Percentiles rank a stretch among this genome's conserved stretches.
Conservation (phyloP, 352 stramenopile genomes). For the Globisporangium lucens region DNA sequence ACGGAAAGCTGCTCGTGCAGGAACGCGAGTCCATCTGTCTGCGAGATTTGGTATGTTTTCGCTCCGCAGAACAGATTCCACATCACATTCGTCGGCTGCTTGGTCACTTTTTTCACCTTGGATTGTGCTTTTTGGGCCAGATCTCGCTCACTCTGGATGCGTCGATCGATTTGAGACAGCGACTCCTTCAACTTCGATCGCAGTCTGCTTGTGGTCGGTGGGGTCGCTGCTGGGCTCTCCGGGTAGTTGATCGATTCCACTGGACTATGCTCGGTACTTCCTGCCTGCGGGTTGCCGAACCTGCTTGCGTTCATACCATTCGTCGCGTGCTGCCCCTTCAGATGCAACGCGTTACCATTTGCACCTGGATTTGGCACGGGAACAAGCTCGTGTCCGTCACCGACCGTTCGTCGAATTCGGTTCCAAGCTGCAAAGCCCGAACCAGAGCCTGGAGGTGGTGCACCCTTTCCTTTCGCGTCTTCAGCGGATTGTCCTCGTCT, state of each 20-base stretch:
- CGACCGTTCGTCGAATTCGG: constrained; percentile 31
- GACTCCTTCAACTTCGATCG: constrained; percentile 63
- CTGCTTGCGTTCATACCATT: constrained; percentile 17
- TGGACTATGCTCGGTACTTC: constrained; percentile 26
- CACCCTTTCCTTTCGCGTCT: neutral
- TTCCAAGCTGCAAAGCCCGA: constrained; percentile 50
- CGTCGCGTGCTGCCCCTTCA: constrained; percentile 4
- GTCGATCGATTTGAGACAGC: constrained; percentile 50
- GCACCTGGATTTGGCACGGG: constrained; percentile 24
- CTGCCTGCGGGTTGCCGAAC: constrained; percentile 38
- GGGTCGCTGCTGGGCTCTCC: constrained; percentile 22
- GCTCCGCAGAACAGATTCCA: constrained; percentile 68
- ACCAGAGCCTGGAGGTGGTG: constrained; percentile 8
- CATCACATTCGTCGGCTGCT: constrained; percentile 37
- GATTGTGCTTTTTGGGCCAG: constrained; percentile 33
- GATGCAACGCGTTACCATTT: neutral
- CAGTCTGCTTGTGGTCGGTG: constrained; percentile 38
- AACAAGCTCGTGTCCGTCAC: constrained; percentile 29
- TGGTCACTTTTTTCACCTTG: constrained; percentile 26
- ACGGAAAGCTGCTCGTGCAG: constrained; percentile 56
- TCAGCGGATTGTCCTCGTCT: constrained; percentile 1
- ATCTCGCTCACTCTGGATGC: constrained; percentile 44
- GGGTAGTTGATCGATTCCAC: constrained; percentile 24
- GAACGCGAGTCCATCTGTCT: constrained; percentile 53
- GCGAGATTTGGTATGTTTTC: constrained; percentile 22